A percentile compares a stretch with the other conserved stretches of the same genome.
Evolutionary conservation across 495 filamentous ascomycete species (phyloP).

Genomic region (Neurospora sp.): DNA sequence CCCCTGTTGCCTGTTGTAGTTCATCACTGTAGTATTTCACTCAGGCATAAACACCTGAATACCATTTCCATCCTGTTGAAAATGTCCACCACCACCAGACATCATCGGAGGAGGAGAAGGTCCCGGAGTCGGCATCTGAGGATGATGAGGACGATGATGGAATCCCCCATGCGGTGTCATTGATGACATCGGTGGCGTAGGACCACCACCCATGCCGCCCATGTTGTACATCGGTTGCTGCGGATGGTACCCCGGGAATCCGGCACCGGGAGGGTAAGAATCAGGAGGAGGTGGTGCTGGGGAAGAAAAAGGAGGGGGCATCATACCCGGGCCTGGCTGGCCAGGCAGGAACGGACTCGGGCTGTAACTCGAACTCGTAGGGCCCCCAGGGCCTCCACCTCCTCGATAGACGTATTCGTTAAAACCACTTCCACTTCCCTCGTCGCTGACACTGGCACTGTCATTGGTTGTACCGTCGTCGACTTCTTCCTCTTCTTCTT

Average conservation of each 20-base stretch:
- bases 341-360: background rate
- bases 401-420: background rate
- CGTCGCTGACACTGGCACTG: constrained; percentile 1
- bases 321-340: background rate
- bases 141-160: background rate
- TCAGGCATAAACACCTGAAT: constrained; percentile 8
- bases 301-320: background rate
- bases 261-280: background rate
- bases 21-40: background rate
- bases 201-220: background rate
- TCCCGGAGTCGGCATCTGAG: background rate
- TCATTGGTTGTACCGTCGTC: constrained; percentile 4
- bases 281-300: background rate
- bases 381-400: background rate
- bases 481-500: constrained; percentile 8
- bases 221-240: background rate
- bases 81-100: background rate
- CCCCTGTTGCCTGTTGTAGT: too few relatives aligned
- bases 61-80: background rate
- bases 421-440: background rate
- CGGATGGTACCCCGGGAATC: background rate
- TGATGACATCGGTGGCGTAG: background rate
- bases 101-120: background rate
- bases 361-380: background rate
- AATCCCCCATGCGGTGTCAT: background rate